Evolutionary conservation across 805 yeast species (phyloP).

Genomic region (Saccharomyces paradoxus): DNA sequence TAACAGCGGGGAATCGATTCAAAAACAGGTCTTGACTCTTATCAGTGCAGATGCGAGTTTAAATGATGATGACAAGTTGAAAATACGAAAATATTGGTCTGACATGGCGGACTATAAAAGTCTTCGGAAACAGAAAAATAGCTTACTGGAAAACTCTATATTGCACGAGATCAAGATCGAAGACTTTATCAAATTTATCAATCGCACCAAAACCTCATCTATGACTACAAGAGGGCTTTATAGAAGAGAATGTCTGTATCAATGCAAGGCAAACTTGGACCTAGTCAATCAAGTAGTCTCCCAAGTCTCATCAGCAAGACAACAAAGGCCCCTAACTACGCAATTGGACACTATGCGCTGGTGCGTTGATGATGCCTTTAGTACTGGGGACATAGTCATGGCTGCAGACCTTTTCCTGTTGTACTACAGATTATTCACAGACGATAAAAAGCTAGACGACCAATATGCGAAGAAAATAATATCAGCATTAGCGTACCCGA

Average conservation of each 20-base stretch:
- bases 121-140: not conserved
- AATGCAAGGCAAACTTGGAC: not conserved
- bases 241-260: conserved; percentile 7
- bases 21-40: not conserved
- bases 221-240: conserved; percentile 6
- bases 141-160: not conserved
- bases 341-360: conserved; percentile 8
- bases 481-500: conserved; percentile 14
- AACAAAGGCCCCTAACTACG: not conserved
- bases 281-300: not conserved
- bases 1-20: not conserved
- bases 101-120: not conserved
- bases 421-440: conserved; percentile 9
- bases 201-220: not conserved
- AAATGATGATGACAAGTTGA: not conserved
- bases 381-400: conserved; percentile 12
- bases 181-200: not conserved
- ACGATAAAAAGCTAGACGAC: conserved; percentile 2
- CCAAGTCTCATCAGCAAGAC: not conserved
- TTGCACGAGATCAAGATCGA: not conserved
- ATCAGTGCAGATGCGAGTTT: not conserved
- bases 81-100: conserved; percentile 4
- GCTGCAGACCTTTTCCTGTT: conserved; percentile 18
- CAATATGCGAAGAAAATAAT: conserved; percentile 8
- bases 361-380: conserved; percentile 14